These are phyloP conservation scores for Cicer arietinum DNA, from an alignment of 306 rosid genomes.

Conservation along the genomic window DNA sequence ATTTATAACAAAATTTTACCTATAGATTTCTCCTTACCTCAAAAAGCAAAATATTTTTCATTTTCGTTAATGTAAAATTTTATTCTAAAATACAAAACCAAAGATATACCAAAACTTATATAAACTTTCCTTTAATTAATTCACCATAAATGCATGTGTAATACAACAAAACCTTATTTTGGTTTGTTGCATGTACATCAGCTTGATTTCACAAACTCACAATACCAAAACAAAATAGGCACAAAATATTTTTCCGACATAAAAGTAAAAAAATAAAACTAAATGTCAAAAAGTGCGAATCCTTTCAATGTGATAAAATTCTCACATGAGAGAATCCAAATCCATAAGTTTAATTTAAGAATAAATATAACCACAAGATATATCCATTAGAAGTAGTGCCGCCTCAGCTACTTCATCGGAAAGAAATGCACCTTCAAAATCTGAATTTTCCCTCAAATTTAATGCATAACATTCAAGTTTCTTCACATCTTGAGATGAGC, in stretches of 20 bases:
- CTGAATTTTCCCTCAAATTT: conserved; percentile 47
- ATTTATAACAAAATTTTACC: neutral
- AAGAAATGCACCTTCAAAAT: conserved; percentile 54
- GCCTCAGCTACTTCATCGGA: conserved; percentile 72
- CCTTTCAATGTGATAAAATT: neutral
- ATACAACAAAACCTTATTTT: conserved; percentile 26
- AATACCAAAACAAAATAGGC: conserved; percentile 2
- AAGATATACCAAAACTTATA: neutral
- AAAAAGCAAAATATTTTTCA: neutral
- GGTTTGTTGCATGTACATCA: conserved; percentile 24
- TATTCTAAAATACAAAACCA: conserved; percentile 33
- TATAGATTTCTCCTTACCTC: neutral
- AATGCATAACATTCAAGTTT: conserved; percentile 44
- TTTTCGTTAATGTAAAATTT: neutral
- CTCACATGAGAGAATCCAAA: neutral
- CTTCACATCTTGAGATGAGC: conserved; percentile 20
- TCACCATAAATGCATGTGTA: too few relatives aligned
- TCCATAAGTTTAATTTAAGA: neutral
- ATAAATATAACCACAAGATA: conserved; percentile 64
- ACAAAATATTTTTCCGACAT: neutral
- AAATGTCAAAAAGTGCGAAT: neutral
- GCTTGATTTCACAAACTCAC: conserved; percentile 13
- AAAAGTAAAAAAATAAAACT: neutral
- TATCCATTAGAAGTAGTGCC: conserved; percentile 73
- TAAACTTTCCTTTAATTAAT: conserved; percentile 1